These are phyloP conservation scores for Russula earlei DNA, from an alignment of 768 basidiomycete species.

Conservation along the genomic window DNA sequence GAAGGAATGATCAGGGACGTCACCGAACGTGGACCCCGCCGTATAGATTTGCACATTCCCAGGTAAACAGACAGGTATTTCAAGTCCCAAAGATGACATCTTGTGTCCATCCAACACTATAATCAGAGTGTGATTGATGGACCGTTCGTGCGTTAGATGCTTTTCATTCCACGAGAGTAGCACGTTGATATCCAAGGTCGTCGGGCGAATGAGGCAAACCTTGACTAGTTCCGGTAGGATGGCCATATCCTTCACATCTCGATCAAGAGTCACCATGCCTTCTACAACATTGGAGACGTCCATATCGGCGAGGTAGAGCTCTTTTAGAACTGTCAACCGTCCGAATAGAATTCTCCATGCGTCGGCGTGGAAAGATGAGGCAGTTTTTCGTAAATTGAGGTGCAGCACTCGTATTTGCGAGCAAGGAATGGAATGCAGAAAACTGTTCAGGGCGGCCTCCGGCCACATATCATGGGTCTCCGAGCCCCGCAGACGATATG, in stretches of 20 bases:
- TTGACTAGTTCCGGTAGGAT: not conserved
- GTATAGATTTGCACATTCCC: constrained; percentile 6
- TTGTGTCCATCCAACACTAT: constrained; percentile 5
- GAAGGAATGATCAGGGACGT: not conserved
- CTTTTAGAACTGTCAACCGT: constrained; percentile 5
- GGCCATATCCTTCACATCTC: not conserved
- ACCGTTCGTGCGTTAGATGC: too few relatives aligned
- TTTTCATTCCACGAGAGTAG: constrained; percentile 5
- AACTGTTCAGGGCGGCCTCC: constrained; percentile 11
- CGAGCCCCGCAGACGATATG: constrained; percentile 11
- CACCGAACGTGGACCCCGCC: not conserved
- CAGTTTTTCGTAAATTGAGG: constrained; percentile 6
- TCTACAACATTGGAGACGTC: constrained; percentile 9
- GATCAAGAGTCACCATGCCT: not conserved
- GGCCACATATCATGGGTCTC: constrained; percentile 11
- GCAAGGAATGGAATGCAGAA: constrained; percentile 14
- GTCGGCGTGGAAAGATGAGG: constrained; percentile 5
- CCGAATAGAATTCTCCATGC: constrained; percentile 15
- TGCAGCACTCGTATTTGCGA: constrained; percentile 9
- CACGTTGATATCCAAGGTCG: constrained; percentile 7
- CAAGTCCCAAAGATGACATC: not conserved
- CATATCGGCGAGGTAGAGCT: constrained; percentile 9
- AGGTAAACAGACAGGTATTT: not conserved
- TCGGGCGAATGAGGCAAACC: constrained; percentile 10
- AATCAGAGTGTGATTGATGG: not conserved